Evolutionary conservation across 106 monocot genomes (phyloP), one percentile per base, ranked within the genome.

Genomic region (Dendrobium huoshanense): DNA sequence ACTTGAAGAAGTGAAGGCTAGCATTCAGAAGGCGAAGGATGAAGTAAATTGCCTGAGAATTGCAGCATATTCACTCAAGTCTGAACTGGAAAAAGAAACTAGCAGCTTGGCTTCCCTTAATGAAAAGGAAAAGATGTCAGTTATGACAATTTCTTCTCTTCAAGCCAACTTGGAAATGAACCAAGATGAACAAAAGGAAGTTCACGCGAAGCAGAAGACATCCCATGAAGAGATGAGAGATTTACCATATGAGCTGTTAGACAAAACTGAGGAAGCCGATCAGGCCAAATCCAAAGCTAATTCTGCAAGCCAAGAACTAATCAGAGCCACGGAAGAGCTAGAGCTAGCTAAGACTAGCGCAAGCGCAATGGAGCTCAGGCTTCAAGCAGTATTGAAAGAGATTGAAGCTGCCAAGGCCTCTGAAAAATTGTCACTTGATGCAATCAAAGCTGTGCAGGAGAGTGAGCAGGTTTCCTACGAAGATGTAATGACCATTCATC

Each of bases 331-430:
- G 61, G 92, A 96, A 78, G 91, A 91, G 79, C 85, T 78, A 11
- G 88, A 89, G 9, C 80, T 91, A 29, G 85, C 78, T 8, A 86
- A 84, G 77, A 83, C 86, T 9, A 79, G 75, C 40, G 41, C 72
- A 11, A 86, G 27, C 33, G 59, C 83, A 2, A 79, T 88, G 75
- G 80, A 89, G 70, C 80, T 59, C 56, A 93, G 88, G 68, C 75
- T 91, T 16, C 56, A 79, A 51, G 92, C 90, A 58, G 80, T 80
- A 4, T 33, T 82, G 1, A 86, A 87, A 61, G 92, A 93, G 81
- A 93, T 86, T 37, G 88, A 91, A 73, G 90, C 92, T 9, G 75
- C 88, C 4, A 87, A 81, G 59, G 84, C 88, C 11, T 89, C 92
- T 5, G 85, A 86, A 70, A 81, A 73, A 18, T 18, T 93, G 42